Base-by-base conservation (phyloP, 1,284 basidiomycete genomes). In the Ustilago vetiveriae region DNA sequence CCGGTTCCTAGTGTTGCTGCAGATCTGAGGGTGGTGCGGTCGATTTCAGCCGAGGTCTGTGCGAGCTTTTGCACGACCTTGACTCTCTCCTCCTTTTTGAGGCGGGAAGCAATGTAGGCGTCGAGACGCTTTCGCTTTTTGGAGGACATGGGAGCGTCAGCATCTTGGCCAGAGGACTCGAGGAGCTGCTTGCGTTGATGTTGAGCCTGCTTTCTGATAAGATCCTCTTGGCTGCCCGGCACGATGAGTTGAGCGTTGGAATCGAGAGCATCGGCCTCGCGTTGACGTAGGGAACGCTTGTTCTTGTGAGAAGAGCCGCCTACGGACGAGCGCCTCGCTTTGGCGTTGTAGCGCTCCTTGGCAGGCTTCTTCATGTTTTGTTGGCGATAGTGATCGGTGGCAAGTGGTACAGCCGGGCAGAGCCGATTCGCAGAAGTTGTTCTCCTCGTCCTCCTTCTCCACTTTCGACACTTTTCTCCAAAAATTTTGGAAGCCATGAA, bases 91-190 rank as follows among this genome's bases (percentile, higher is more conserved):
- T 82, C 80, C 67, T 82, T 81, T 39, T 81, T 78, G 37, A 82
- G 70, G 24, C 80, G 79, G 10, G 72, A 74, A 37, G 76, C 79
- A 29, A 83, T 80, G 64, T 79, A 83, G 13, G 76, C 78, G 46
- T 83, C 82, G 38, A 83, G 71, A 9, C 82, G 73, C 59, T 81
- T 80, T 19, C 75, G 70, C 75, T 82, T 82, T 66, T 83, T 83
- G 37, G 76, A 72, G 8, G 75, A 72, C 55, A 82, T 73, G 37
- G 64, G 62, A 27, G 58, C 67, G 14, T 51, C 41, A 21, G 66
- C 72, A 50, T 75, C 70, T 39, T 65, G 58, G 17, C 72, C 75
- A 6, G 68, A 70, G 9, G 54, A 39, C n/a, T 59, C 64, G 26
- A 76, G 60, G 9, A 75, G 62, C 50, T 64, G 30, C 36, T 44